Evolutionary conservation across 495 filamentous ascomycete species (phyloP), one percentile per base, ranked within the genome.

Genomic region (Oidiodendron maius): DNA sequence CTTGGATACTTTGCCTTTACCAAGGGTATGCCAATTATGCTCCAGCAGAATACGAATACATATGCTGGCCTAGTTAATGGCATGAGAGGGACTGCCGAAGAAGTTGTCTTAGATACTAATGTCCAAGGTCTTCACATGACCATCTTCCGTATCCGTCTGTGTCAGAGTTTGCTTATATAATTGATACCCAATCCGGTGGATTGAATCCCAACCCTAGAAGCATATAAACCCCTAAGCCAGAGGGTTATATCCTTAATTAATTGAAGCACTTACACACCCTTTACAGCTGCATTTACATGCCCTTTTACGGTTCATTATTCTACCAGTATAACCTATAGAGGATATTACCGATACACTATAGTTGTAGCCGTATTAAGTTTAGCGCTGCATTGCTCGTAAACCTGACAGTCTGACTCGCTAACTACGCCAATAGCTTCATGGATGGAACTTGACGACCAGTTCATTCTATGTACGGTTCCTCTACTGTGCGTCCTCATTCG

Each of bases 401-500:
- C n/a, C n/a, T n/a, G n/a, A n/a, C n/a, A 49, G 6, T 23, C 32
- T 38, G 16, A 18, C 36, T 49, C 18, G 18, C 46, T 41, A 12
- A 41, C 18, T 49, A 12, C 15, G 16, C 41, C 32, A 12, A 48
- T 21, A 49, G 46, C 46, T 49, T 49, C 37, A 28, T 49, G 22
- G 46, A 49, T 49, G 37, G 46, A 49, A 41, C 37, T 49, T 41
- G 46, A 49, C 46, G 37, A 18, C 46, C 22, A 49, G 21, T 49
- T 24, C 32, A 37, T 49, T 12, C 46, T 41, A 41, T 49, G 37
- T 28, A 49, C 46, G 13, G 46, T 28, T 23, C 46, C 46, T 3
- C 46, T 49, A 12, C 12, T 49, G 4, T 49, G 46, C 21, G 46
- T 49, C 22, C 46, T 49, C 20, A 18, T 49, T 28, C 37, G 46